Conservation (phyloP, 208 protist species). For the Endotrypanum monterogeii region DNA sequence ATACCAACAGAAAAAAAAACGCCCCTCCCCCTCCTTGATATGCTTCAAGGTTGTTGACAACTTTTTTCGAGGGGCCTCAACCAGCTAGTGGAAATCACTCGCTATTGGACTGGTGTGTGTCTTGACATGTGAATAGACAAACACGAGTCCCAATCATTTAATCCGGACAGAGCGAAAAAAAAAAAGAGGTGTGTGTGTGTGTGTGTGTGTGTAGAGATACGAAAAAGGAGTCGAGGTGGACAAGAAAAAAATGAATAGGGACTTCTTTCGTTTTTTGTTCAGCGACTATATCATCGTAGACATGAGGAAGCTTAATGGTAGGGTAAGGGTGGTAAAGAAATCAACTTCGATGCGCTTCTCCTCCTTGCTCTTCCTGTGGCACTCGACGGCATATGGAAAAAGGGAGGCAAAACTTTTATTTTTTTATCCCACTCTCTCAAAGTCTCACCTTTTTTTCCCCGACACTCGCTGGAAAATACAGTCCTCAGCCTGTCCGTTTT, state of each 20-base stretch:
- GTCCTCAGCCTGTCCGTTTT: background rate
- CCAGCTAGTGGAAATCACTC: background rate
- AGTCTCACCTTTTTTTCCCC: background rate
- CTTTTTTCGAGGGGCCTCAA: constrained; percentile 1
- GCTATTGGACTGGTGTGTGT: background rate
- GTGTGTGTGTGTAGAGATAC: too few relatives aligned
- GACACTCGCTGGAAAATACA: background rate
- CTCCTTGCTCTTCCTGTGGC: background rate
- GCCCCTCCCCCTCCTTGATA: background rate
- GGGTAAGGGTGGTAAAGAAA: background rate
- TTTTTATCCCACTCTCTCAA: background rate
- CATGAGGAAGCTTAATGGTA: background rate
- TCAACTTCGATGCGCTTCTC: background rate
- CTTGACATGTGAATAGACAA: background rate
- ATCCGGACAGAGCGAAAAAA: background rate
- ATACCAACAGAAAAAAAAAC: background rate
- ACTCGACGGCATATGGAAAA: background rate
- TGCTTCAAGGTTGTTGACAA: background rate
- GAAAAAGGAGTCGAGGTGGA: background rate
- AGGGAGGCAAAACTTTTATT: background rate
- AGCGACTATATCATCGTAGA: background rate
- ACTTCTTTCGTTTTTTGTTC: constrained; percentile 15
- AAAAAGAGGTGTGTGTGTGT: background rate
- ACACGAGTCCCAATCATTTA: background rate
- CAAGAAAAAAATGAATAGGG: constrained; percentile 6